Base-by-base conservation (phyloP, 768 basidiomycete genomes). In the Auricularia heimuer region DNA sequence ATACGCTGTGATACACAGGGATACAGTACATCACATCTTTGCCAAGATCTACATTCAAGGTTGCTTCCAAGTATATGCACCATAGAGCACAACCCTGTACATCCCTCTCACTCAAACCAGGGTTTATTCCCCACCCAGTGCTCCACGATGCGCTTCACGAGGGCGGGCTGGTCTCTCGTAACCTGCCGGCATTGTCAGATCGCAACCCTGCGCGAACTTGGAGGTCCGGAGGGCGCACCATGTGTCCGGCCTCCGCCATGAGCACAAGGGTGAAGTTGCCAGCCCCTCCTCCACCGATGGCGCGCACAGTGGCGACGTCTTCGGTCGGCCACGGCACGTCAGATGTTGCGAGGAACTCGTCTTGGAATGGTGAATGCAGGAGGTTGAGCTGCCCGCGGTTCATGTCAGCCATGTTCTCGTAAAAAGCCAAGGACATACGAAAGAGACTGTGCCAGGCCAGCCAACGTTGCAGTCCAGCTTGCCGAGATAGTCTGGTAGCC, bases 251-350 rank as follows among this genome's bases (percentile, higher is more conserved):
- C 14, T 72, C 69, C 10, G 65, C 66, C 21, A 76, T 45, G 18
- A 76, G 67, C 11, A 75, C 68, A 64, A 68, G 75, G 3, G 76
- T 75, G 68, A 76, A 69, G 35, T 73, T 71, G 1, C 76, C 76
- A 7, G 76, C 74, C 16, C 75, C 75, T 29, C 68, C 67, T 1
- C 71, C 73, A 14, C 29, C 29, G 29, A 74, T 69, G 4, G 65
- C 68, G 10, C 73, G 75, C 6, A 74, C 70, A 33, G 72, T 73
- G 7, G 70, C 72, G 18, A 66, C 68, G 34, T 68, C 24, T 60
- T 68, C 65, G 29, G 67, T 64, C 3, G 69, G 71, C 75, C 74
- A 76, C 3, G 73, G 71, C 3, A 74, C 63, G 61, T 77, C 77
- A 0, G 68, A 67, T 3, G 72, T 62, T 11, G 51, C 44, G 35